Conservation (phyloP, 1,284 basidiomycete species). For the Boletellus sp. region DNA sequence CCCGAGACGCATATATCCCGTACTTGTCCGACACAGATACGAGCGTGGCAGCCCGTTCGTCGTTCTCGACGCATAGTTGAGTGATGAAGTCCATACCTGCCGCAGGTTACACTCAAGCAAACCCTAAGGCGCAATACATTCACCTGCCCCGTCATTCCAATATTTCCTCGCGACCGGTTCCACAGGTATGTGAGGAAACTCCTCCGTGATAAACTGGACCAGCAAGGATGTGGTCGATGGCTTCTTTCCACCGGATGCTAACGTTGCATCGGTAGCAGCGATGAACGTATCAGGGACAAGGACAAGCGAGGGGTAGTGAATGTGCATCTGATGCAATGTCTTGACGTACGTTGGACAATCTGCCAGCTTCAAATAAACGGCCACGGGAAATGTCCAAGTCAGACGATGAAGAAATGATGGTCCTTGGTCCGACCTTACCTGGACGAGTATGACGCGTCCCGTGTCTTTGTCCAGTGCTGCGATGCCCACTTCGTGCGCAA, state of each 20-base stretch:
- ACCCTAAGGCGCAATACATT: slow-evolving; percentile 1
- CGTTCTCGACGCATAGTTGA: slow-evolving; percentile 73
- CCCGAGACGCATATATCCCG: slow-evolving; percentile 33
- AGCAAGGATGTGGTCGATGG: slow-evolving; percentile 54
- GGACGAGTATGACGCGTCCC: slow-evolving; percentile 68
- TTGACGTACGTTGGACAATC: slow-evolving; percentile 85
- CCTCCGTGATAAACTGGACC: slow-evolving; percentile 70
- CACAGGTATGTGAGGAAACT: slow-evolving; percentile 65
- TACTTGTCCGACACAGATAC: slow-evolving; percentile 77
- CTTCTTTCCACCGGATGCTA: slow-evolving; percentile 45
- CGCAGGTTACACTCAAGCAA: slow-evolving; percentile 6
- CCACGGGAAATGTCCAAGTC: background rate
- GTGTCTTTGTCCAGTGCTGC: slow-evolving; percentile 82
- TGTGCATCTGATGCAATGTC: slow-evolving; percentile 80
- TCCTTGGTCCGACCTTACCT: slow-evolving; percentile 40
- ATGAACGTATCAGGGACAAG: slow-evolving; percentile 80
- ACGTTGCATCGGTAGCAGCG: slow-evolving; percentile 46
- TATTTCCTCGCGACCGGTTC: slow-evolving; percentile 71
- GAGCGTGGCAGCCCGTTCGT: slow-evolving; percentile 70
- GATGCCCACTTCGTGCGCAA: slow-evolving; percentile 80
- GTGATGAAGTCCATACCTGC: slow-evolving; percentile 75
- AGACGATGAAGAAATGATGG: background rate
- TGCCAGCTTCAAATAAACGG: slow-evolving; percentile 52
- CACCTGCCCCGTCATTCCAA: slow-evolving; percentile 80
- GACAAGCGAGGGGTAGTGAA: slow-evolving; percentile 69